Conservation (phyloP, 176 grass and related monocot genomes). For the Cenchrus americanus region DNA sequence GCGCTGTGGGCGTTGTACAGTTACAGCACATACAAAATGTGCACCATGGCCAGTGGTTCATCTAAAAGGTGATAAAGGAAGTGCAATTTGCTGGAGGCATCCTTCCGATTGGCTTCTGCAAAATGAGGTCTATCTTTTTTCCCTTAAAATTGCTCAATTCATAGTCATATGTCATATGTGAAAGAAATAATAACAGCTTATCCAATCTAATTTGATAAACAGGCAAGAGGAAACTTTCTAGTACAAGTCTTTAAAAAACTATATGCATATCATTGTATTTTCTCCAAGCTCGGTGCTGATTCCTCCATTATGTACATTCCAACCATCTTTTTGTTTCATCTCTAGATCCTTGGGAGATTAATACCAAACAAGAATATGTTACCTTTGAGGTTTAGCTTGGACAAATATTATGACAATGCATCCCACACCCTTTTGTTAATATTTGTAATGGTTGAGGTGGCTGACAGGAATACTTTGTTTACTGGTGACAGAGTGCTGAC, state of each 20-base stretch:
- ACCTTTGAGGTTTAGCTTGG: conserved; percentile 32
- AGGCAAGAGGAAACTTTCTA: background rate
- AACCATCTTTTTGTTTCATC: conserved; percentile 28
- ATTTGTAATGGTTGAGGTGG: conserved; percentile 76
- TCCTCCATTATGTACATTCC: background rate
- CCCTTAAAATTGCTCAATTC: conserved; percentile 42
- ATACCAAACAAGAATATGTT: conserved; percentile 30
- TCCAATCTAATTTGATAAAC: conserved; percentile 28
- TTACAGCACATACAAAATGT: conserved; percentile 85
- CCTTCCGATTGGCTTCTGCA: conserved; percentile 66
- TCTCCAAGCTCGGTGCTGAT: conserved; percentile 3
- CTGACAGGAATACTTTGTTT: conserved; percentile 91
- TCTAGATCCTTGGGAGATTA: conserved; percentile 36
- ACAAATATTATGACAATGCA: conserved; percentile 18
- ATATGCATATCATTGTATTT: background rate
- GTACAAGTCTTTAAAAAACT: background rate
- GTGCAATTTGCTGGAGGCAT: conserved; percentile 72
- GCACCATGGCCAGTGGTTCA: conserved; percentile 75
- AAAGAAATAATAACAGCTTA: conserved; percentile 25
- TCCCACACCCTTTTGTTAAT: conserved; percentile 53
- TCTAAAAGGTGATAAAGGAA: conserved; percentile 54
- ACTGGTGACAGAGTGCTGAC: conserved; percentile 78
- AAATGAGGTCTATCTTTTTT: conserved; percentile 71
- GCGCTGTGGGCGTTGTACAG: conserved; percentile 82
- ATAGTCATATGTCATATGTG: background rate